Evolutionary conservation across 768 basidiomycete genomes (phyloP), one percentile per base, ranked within the genome.

Genomic region (Amanita rubescens): DNA sequence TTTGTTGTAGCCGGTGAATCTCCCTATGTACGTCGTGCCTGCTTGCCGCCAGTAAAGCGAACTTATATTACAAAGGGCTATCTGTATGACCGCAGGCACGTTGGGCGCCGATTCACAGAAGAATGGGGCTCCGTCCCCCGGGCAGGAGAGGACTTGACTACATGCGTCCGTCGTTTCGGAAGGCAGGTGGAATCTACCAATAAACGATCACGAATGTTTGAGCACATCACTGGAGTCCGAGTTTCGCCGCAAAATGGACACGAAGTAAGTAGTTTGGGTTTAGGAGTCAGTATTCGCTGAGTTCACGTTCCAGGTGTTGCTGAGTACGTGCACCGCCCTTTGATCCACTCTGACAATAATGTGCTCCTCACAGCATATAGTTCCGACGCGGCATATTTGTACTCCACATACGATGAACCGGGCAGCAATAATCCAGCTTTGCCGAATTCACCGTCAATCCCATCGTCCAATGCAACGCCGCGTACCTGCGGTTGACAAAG

Each of bases 1-100:
- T 84, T 94, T 57, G 83, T 93, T 17, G 90, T 93, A 32, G 90
- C 87, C 3, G 92, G 92, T 32, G 81, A 86, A 57, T 82, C 86
- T 0, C 80, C 83, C 41, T 85, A 80, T 63, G 91, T 91, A 60
- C 58, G 85, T 75, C 27, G 43, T 54, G 7, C 15, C 47, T 12
- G 19, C 20, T 19, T 19, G 27, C 27, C 17, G 19, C n/a, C 14
- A 2, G 20, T 11, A 12, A 43, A 35, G 54, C 25, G 57, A 5
- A 30, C 11, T 38, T 58, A 27, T 49, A 50, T 27, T 44, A 59
- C 25, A 30, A 63, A 90, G 85, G 89, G 83, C 1, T 89, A 82
- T 65, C 75, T 95, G 2, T 94, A 88, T 62, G 92, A 95, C 65
- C 78, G 92, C 51, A 76, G 92, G 45, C 84, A 90, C 59, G 68